These are phyloP conservation scores for Crassisporium funariophilum DNA, from an alignment of 768 basidiomycete species.

Conservation along the genomic window DNA sequence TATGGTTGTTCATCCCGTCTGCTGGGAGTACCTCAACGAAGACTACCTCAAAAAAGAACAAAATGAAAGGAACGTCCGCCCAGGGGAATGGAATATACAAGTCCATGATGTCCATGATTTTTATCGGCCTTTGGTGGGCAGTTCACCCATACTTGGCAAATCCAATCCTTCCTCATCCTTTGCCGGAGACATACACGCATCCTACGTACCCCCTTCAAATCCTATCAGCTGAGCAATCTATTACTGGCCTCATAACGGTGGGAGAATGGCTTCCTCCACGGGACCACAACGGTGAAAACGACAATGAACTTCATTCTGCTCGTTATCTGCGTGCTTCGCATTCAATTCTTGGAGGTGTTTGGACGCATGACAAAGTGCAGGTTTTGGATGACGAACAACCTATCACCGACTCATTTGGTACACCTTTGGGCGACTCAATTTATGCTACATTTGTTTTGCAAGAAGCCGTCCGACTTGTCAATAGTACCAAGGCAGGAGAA, in stretches of 20 bases:
- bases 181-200: slow-evolving; percentile 50
- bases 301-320: slow-evolving; percentile 47
- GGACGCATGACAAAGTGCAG: slow-evolving; percentile 61
- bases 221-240: slow-evolving; percentile 64
- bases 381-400: slow-evolving; percentile 44
- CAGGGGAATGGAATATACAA: too few relatives aligned
- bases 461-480: slow-evolving; percentile 77
- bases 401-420: slow-evolving; percentile 52
- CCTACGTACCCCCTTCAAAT: slow-evolving; percentile 61
- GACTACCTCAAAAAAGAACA: slow-evolving; percentile 17
- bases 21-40: slow-evolving; percentile 5
- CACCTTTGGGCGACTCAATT: slow-evolving; percentile 71
- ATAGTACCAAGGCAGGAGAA: slow-evolving; percentile 45
- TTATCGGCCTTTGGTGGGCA: slow-evolving; percentile 38
- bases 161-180: slow-evolving; percentile 60
- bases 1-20: slow-evolving; percentile 29
- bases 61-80: too few relatives aligned
- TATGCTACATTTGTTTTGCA: slow-evolving; percentile 86
- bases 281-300: slow-evolving; percentile 27
- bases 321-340: slow-evolving; percentile 67
- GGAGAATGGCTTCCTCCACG: slow-evolving; percentile 62
- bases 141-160: slow-evolving; percentile 43
- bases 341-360: slow-evolving; percentile 74
- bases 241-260: slow-evolving; percentile 84
- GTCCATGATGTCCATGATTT: too few relatives aligned